Percentiles rank a stretch among this genome's conserved stretches.
Evolutionary conservation across 345 rosid genomes (phyloP).

Genomic region (Barbarea vulgaris): DNA sequence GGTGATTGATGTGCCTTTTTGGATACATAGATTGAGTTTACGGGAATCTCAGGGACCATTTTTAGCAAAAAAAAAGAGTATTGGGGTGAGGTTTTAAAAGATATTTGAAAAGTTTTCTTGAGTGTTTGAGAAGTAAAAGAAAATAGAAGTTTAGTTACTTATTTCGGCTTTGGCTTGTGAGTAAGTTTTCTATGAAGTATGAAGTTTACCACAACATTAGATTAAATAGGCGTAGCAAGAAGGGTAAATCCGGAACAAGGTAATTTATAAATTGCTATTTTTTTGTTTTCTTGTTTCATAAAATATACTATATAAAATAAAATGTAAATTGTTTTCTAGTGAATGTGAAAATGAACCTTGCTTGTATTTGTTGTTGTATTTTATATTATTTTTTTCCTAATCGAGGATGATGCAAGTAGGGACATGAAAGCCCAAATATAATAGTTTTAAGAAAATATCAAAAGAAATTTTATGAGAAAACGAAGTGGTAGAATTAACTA

Average conservation of each 20-base stretch:
- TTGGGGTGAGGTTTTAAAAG: not conserved
- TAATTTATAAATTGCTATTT: not conserved
- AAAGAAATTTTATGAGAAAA: not conserved
- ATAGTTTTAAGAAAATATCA: not conserved
- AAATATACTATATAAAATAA: too few relatives aligned
- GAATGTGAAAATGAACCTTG: not conserved
- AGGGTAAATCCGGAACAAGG: constrained; percentile 33
- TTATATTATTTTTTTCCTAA: too few relatives aligned
- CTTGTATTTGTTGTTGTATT: constrained; percentile 20
- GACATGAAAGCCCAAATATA: constrained; percentile 4
- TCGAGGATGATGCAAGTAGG: constrained; percentile 7
- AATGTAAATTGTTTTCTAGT: not conserved
- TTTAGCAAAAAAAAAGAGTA: not conserved
- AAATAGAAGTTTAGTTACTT: not conserved
- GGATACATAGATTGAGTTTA: constrained; percentile 31
- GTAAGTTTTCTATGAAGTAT: not conserved
- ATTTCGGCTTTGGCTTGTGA: constrained; percentile 24
- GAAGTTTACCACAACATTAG: constrained; percentile 12
- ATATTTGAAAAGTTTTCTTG: constrained; percentile 7
- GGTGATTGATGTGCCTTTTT: constrained; percentile 41
- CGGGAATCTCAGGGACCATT: constrained; percentile 55
- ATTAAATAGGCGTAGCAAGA: constrained; percentile 24
- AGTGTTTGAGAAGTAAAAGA: constrained; percentile 37
- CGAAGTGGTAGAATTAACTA: not conserved
- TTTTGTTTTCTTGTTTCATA: too few relatives aligned